These are phyloP conservation scores for Croton laevigatus DNA, from an alignment of 441 rosid genomes.

Conservation along the genomic window DNA sequence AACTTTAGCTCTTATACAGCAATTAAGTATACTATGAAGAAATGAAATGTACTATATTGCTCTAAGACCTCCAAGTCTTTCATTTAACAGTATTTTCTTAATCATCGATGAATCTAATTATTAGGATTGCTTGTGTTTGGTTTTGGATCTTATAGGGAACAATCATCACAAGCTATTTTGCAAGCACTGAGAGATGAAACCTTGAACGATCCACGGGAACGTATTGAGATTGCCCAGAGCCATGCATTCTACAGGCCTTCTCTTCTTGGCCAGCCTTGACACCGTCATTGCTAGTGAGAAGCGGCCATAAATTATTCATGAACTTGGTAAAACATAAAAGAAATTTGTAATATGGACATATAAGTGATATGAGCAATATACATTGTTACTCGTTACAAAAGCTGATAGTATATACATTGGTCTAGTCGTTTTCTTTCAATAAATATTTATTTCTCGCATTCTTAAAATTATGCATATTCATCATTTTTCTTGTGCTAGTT, in stretches of 20 bases:
- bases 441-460: too few relatives aligned
- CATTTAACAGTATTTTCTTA: not conserved
- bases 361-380: too few relatives aligned
- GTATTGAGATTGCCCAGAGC: conserved; percentile 91
- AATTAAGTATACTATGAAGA: too few relatives aligned
- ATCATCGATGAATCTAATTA: not conserved
- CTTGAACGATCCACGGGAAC: conserved; percentile 86
- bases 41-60: not conserved
- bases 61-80: not conserved
- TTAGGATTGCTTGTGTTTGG: not conserved
- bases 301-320: not conserved
- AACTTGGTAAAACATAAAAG: conserved; percentile 7
- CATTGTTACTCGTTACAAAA: too few relatives aligned
- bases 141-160: conserved; percentile 51
- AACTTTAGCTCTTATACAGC: too few relatives aligned
- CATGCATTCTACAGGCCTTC: conserved; percentile 97
- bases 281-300: conserved; percentile 11
- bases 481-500: too few relatives aligned
- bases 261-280: conserved; percentile 79
- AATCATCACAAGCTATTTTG: conserved; percentile 70
- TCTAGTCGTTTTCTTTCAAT: too few relatives aligned
- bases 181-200: conserved; percentile 95
- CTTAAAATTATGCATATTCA: too few relatives aligned
- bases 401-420: too few relatives aligned
- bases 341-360: conserved; percentile 11